phyloP scores from a whole-genome alignment of 2,329 filamentous ascomycete species.

The Aspergillus sp. region DNA sequence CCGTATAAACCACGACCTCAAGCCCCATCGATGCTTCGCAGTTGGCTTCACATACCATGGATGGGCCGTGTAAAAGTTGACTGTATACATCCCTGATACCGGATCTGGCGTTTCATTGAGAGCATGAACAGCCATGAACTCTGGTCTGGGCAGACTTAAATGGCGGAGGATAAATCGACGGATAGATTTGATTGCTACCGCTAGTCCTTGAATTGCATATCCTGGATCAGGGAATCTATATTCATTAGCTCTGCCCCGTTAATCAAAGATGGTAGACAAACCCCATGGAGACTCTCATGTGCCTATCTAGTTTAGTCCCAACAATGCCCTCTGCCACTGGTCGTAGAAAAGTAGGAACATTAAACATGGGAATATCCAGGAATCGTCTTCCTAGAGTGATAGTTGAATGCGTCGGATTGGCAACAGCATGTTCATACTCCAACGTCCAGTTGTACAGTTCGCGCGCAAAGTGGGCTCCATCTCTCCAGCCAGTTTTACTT shows the following conservation, averaged over 20 bases:
- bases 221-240: not conserved
- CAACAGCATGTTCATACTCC: conserved; percentile 2
- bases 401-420: conserved; percentile 5
- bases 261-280: not conserved
- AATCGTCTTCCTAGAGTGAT: not conserved
- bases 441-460: conserved; percentile 6
- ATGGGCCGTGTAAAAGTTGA: conserved; percentile 7
- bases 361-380: not conserved
- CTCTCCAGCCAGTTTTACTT: conserved; percentile 12
- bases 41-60: conserved; percentile 20
- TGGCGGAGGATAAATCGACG: conserved; percentile 4
- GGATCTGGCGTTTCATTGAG: conserved; percentile 4
- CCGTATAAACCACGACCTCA: conserved; percentile 7
- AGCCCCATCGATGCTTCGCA: conserved; percentile 10
- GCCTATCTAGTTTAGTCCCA: conserved; percentile 2
- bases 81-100: conserved; percentile 2
- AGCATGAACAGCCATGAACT: conserved; percentile 2
- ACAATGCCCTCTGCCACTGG: conserved; percentile 2
- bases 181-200: not conserved
- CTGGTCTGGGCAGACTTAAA: conserved; percentile 4
- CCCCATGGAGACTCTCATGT: conserved; percentile 4
- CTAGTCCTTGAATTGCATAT: not conserved
- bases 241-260: not conserved
- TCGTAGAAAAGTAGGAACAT: not conserved
- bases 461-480: conserved; percentile 20